These are phyloP conservation scores for Coniochaeta ligniaria DNA, from an alignment of 2,329 filamentous ascomycete species.

Conservation along the genomic window DNA sequence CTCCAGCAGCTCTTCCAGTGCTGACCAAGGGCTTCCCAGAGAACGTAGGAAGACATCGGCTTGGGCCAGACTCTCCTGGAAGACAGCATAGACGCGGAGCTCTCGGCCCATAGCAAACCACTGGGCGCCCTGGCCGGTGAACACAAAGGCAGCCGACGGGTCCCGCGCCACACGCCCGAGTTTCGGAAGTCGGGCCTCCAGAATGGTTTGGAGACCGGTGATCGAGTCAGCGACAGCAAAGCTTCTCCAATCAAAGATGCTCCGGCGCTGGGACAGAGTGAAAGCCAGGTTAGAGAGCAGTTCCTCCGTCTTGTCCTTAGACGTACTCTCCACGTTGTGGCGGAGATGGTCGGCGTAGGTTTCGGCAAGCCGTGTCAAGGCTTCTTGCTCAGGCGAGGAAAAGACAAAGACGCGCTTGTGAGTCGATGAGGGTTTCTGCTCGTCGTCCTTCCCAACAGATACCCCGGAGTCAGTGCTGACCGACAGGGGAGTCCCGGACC, in stretches of 20 bases:
- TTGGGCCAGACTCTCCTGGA: slow-evolving; percentile 9
- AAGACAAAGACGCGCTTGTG: background rate
- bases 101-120: slow-evolving; percentile 3
- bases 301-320: background rate
- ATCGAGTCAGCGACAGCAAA: background rate
- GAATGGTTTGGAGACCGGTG: background rate
- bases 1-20: slow-evolving; percentile 14
- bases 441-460: no score
- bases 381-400: background rate
- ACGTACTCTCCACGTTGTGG: background rate
- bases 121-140: slow-evolving; percentile 3
- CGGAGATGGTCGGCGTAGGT: background rate
- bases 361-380: background rate
- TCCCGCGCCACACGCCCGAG: background rate
- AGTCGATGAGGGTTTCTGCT: no score
- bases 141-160: background rate
- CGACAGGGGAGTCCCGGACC: no score
- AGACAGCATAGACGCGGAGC: slow-evolving; percentile 8
- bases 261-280: background rate
- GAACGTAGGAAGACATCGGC: slow-evolving; percentile 8
- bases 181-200: background rate
- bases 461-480: no score
- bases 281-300: background rate
- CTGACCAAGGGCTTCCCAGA: slow-evolving; percentile 13
- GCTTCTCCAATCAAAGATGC: background rate